Percentiles rank a stretch among this genome's conserved stretches.
Evolutionary conservation across 1,284 basidiomycete species (phyloP).

Genomic region (Gastroboletus turbinatus): DNA sequence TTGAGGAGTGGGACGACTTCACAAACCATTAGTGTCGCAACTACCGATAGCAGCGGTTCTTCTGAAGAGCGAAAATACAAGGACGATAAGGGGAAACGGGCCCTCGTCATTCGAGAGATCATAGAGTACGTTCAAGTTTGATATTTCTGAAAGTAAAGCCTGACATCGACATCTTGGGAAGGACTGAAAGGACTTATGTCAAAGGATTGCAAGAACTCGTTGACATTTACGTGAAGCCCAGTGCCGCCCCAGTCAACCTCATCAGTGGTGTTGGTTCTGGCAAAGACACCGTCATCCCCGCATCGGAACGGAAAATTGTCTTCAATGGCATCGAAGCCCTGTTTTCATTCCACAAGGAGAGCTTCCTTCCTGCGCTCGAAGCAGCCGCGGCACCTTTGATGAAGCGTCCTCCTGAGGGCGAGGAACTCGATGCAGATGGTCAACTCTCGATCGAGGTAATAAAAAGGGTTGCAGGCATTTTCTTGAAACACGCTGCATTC

Average conservation of each 20-base stretch:
- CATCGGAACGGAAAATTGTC: slow-evolving; percentile 85
- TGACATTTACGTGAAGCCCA: slow-evolving; percentile 93
- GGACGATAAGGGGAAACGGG: slow-evolving; percentile 81
- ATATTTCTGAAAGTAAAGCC: slow-evolving; percentile 10
- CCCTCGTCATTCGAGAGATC: slow-evolving; percentile 81
- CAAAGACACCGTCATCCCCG: slow-evolving; percentile 87
- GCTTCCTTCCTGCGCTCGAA: slow-evolving; percentile 89
- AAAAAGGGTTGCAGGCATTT: slow-evolving; percentile 84
- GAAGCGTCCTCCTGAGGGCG: slow-evolving; percentile 43
- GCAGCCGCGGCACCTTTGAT: slow-evolving; percentile 69
- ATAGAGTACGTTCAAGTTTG: slow-evolving; percentile 61
- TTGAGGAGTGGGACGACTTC: slow-evolving; percentile 57
- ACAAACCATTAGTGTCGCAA: slow-evolving; percentile 70
- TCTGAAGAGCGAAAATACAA: slow-evolving; percentile 84
- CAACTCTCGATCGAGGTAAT: slow-evolving; percentile 75
- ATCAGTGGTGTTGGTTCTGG: slow-evolving; percentile 67
- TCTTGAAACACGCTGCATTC: slow-evolving; percentile 90
- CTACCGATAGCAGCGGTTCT: slow-evolving; percentile 65
- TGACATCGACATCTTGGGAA: slow-evolving; percentile 33
- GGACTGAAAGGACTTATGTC: slow-evolving; percentile 95
- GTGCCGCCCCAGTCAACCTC: slow-evolving; percentile 67
- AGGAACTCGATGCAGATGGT: slow-evolving; percentile 67
- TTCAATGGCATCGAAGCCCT: slow-evolving; percentile 92
- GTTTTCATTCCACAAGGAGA: slow-evolving; percentile 89
- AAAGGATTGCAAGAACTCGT: slow-evolving; percentile 90